phyloP scores from a whole-genome alignment of 495 filamentous ascomycete species.

The Alectoria sarmentosa region DNA sequence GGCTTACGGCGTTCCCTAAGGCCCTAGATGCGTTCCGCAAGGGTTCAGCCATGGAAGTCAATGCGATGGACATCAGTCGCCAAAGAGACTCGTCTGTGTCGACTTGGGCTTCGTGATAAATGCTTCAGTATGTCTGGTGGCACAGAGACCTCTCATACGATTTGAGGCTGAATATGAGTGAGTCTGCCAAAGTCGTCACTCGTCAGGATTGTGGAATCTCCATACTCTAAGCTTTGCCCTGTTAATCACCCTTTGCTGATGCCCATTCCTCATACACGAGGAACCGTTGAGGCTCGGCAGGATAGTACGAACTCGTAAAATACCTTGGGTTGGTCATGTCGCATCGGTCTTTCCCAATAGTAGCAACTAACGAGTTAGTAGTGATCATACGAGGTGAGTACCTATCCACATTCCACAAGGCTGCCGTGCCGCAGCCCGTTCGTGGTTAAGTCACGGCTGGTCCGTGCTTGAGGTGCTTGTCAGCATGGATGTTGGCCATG shows the following conservation, averaged over 20 bases:
- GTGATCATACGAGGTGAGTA: background rate
- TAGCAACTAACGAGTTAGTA: no score
- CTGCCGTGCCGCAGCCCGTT: constrained; percentile 4
- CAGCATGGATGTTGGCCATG: background rate
- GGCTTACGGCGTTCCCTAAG: background rate
- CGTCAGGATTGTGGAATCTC: background rate
- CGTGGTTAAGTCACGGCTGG: background rate
- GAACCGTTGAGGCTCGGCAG: constrained; percentile 1
- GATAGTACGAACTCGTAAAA: background rate
- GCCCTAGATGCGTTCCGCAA: background rate
- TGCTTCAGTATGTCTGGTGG: background rate
- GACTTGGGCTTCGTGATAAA: background rate
- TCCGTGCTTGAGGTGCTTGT: background rate
- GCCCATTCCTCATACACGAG: background rate
- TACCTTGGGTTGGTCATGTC: background rate
- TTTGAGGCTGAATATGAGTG: background rate
- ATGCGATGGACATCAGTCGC: background rate
- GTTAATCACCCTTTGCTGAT: constrained; percentile 18
- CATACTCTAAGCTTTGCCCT: background rate
- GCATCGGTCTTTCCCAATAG: background rate
- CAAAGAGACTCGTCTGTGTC: background rate
- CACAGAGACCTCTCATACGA: background rate
- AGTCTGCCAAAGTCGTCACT: background rate
- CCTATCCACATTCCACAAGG: background rate
- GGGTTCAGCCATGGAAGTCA: background rate